Percentiles rank a stretch among this genome's conserved stretches.
Evolutionary conservation across 108 stramenopile species (phyloP).

Genomic region (Skeletonema marinoi): DNA sequence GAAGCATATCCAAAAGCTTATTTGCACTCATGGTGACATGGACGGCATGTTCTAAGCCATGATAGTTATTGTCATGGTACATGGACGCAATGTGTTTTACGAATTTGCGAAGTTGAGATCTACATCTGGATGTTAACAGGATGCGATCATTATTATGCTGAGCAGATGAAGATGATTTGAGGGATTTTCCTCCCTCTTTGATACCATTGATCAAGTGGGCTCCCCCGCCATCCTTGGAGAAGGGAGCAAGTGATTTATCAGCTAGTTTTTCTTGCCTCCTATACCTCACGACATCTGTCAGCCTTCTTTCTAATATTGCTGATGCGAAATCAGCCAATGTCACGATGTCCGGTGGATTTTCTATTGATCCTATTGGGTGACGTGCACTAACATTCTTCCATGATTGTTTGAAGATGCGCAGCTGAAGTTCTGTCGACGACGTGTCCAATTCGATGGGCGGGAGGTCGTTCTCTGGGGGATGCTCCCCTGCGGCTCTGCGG

Average conservation of each 20-base stretch:
- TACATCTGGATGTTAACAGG: slow-evolving; percentile 27
- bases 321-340: slow-evolving; percentile 31
- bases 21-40: slow-evolving; percentile 62
- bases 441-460: slow-evolving; percentile 32
- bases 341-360: slow-evolving; percentile 19
- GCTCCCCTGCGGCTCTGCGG: neutral
- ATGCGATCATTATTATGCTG: neutral
- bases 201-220: neutral
- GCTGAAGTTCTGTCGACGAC: slow-evolving; percentile 17
- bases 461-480: neutral
- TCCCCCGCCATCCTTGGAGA: neutral
- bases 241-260: neutral
- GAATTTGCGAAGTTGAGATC: slow-evolving; percentile 56
- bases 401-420: slow-evolving; percentile 17
- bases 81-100: slow-evolving; percentile 61
- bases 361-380: slow-evolving; percentile 7
- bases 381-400: slow-evolving; percentile 35
- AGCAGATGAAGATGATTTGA: neutral
- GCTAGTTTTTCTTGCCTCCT: slow-evolving; percentile 9
- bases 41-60: slow-evolving; percentile 67
- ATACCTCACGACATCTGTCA: slow-evolving; percentile 42
- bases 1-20: slow-evolving; percentile 60
- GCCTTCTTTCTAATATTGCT: slow-evolving; percentile 33
- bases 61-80: slow-evolving; percentile 65
- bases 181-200: neutral